Percentiles rank a stretch among this genome's conserved stretches.
Conservation (phyloP, 106 monocot species). For the Alisma plantagoaquatica region DNA sequence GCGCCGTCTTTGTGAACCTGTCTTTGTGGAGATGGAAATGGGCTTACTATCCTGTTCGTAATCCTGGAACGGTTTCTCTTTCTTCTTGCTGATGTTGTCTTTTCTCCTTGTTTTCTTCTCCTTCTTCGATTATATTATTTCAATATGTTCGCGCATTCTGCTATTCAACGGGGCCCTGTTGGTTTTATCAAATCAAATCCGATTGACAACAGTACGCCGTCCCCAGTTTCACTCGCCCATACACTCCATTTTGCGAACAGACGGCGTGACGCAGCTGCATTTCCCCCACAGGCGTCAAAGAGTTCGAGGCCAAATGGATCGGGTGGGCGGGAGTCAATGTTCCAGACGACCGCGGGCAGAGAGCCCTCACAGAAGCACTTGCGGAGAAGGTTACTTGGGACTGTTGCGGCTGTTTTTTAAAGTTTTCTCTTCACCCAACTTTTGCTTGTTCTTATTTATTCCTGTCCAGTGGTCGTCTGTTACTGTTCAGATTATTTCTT, state of each 20-base stretch:
- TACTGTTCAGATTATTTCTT: slow-evolving; percentile 1
- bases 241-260: background rate
- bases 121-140: background rate
- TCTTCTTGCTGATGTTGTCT: no score
- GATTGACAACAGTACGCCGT: no score
- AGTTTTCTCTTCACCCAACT: slow-evolving; percentile 4
- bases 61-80: no score
- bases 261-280: background rate
- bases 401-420: no score
- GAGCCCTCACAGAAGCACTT: slow-evolving; percentile 70
- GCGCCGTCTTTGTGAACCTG: background rate
- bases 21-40: background rate
- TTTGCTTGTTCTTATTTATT: no score
- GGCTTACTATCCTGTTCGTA: background rate
- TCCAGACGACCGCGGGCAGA: slow-evolving; percentile 83
- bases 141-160: background rate
- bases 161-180: no score
- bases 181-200: no score
- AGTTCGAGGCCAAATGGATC: slow-evolving; percentile 97
- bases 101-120: background rate
- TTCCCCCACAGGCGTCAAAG: slow-evolving; percentile 60
- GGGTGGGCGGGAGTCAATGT: slow-evolving; percentile 99
- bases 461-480: no score
- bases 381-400: slow-evolving; percentile 96
- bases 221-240: no score